A percentile compares a stretch with the other conserved stretches of the same genome.
These are phyloP conservation scores for Falciphora oryzae DNA, from an alignment of 2,329 filamentous ascomycete species.

Conservation along the genomic window DNA sequence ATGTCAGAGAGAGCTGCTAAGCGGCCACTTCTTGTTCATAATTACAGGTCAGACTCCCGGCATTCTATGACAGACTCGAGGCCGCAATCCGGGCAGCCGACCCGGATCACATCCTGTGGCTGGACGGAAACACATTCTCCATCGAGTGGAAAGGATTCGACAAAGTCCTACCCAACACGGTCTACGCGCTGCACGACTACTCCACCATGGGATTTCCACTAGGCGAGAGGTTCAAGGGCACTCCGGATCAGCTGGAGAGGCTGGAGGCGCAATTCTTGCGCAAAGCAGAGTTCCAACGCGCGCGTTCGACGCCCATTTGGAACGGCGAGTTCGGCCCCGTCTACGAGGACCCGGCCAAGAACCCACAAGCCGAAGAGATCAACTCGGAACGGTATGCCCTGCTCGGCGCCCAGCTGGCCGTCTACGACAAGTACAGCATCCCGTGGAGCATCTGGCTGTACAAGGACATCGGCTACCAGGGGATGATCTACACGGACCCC, in stretches of 20 bases:
- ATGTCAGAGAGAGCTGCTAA: no score
- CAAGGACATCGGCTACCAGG: constrained; percentile 52
- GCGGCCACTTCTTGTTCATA: no score
- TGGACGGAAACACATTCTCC: constrained; percentile 40
- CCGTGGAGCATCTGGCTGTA: constrained; percentile 57
- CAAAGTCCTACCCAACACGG: constrained; percentile 28
- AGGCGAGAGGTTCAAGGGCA: constrained; percentile 34
- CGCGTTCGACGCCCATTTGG: constrained; percentile 37
- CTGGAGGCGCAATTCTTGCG: constrained; percentile 34
- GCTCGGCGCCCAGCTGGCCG: constrained; percentile 39
- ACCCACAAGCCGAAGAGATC: constrained; percentile 29
- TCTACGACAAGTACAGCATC: constrained; percentile 45
- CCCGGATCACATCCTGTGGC: constrained; percentile 42
- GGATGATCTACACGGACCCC: constrained; percentile 45
- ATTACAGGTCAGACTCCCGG: constrained; percentile 14
- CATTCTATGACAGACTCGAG: constrained; percentile 36
- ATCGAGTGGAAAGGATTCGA: constrained; percentile 32
- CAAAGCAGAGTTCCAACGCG: constrained; percentile 38
- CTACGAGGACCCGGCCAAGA: constrained; percentile 29
- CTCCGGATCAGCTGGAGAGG: constrained; percentile 34
- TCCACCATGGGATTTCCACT: constrained; percentile 36
- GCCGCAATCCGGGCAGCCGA: constrained; percentile 34
- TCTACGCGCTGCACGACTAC: constrained; percentile 45
- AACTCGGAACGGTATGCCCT: constrained; percentile 40
- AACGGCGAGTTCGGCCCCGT: constrained; percentile 43